These are phyloP conservation scores for Macrolepiota fuliginosa DNA, from an alignment of 768 basidiomycete genomes.

Conservation along the genomic window DNA sequence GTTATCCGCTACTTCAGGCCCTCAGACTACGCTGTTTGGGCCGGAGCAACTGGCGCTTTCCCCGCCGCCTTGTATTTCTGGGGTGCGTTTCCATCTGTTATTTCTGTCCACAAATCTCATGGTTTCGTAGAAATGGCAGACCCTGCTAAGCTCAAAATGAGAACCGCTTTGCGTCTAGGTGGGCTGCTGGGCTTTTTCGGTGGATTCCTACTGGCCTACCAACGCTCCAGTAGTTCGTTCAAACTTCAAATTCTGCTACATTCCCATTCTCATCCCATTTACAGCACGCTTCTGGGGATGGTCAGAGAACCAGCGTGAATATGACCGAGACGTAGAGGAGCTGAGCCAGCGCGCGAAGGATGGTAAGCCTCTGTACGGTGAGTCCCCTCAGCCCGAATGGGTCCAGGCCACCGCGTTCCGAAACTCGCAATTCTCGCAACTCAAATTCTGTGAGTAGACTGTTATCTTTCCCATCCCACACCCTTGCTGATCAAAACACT, in stretches of 20 bases:
- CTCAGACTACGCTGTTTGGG: constrained; percentile 87
- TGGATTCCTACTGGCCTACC: constrained; percentile 93
- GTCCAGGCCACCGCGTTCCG: constrained; percentile 83
- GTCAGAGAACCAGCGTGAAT: constrained; percentile 85
- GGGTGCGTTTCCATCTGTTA: constrained; percentile 50
- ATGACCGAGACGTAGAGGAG: constrained; percentile 74
- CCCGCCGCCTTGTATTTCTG: constrained; percentile 79
- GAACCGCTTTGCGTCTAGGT: constrained; percentile 45
- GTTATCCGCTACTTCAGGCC: constrained; percentile 88
- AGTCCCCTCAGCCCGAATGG: constrained; percentile 79
- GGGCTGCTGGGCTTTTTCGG: constrained; percentile 83
- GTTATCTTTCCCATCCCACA: constrained; percentile 6
- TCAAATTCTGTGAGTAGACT: constrained; percentile 77
- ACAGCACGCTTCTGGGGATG: constrained; percentile 95
- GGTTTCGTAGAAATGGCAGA: constrained; percentile 45
- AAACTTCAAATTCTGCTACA: constrained; percentile 12
- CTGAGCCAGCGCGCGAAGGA: constrained; percentile 69
- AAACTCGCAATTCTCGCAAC: constrained; percentile 91
- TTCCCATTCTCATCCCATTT: constrained; percentile 10
- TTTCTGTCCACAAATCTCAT: constrained; percentile 9
- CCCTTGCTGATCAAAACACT: constrained; percentile 16
- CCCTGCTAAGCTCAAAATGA: constrained; percentile 35
- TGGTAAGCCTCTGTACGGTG: constrained; percentile 86
- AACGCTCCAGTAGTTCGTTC: constrained; percentile 78
- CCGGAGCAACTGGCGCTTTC: constrained; percentile 73